A percentile compares a stretch with the other conserved stretches of the same genome.
phyloP scores from a whole-genome alignment of 345 rosid genomes.

The Aquilaria sinensis region DNA sequence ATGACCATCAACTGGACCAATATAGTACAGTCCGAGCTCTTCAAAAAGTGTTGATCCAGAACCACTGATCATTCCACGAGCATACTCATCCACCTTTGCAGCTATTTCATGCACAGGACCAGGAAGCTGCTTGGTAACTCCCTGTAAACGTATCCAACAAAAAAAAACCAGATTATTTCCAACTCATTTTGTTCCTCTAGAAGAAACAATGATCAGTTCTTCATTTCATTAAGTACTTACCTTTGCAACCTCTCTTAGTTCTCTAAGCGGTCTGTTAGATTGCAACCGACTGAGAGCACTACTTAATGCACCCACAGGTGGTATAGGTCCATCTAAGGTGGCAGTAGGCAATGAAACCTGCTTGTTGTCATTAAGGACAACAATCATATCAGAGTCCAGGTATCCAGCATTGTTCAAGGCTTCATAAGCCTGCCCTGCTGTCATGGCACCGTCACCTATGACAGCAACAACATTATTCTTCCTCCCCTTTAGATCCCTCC shows the following conservation, averaged over 20 bases:
- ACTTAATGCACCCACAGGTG: conserved; percentile 98
- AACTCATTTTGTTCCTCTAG: neutral
- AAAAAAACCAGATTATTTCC: conserved; percentile 9
- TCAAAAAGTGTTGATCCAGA: conserved; percentile 93
- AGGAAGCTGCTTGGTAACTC: conserved; percentile 84
- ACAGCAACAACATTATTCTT: conserved; percentile 70
- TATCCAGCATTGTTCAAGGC: conserved; percentile 99
- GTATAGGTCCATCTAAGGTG: conserved; percentile 80
- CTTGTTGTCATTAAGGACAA: conserved; percentile 95
- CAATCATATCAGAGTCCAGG: conserved; percentile 93
- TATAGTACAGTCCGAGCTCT: conserved; percentile 93
- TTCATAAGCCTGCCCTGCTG: conserved; percentile 99
- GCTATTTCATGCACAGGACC: conserved; percentile 94
- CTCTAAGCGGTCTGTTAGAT: conserved; percentile 89
- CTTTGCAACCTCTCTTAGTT: conserved; percentile 97
- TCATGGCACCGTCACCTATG: conserved; percentile 99
- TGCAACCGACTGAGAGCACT: conserved; percentile 94
- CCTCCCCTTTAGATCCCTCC: conserved; percentile 82
- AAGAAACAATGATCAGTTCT: neutral
- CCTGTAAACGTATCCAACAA: conserved; percentile 40
- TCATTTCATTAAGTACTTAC: conserved; percentile 24
- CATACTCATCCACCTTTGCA: conserved; percentile 94
- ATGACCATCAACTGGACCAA: conserved; percentile 98
- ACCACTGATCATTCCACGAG: conserved; percentile 98
- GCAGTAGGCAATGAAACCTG: conserved; percentile 98